Base-by-base conservation (phyloP, 176 grass and related monocot genomes). In the Oryza meridionalis region DNA sequence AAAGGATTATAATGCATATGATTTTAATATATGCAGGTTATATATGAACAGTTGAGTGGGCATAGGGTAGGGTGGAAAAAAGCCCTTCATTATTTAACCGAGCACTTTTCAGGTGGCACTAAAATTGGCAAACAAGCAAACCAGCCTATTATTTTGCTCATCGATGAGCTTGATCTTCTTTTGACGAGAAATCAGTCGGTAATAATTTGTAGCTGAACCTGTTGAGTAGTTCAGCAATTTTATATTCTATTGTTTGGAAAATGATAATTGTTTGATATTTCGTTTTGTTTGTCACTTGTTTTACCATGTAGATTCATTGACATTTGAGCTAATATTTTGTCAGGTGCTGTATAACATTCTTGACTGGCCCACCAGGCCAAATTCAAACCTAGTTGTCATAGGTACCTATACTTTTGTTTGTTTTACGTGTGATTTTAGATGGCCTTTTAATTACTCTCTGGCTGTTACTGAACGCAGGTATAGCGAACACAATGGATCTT, bases 141-240 rank as follows among this genome's bases (percentile, higher is more conserved):
- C 59, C 84, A 88, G 69, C 89, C 96, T 84, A 93, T 92, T 90
- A 49, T 98, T 87, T 89, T 98, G 79, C 95, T 98, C 69, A 98
- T 98, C n/a, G 95, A 98, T 42, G 95, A 98, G 59, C 95, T 98
- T 74, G 95, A 98, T 88, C 92, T 98, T 82, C 96, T 98, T 90
- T 88, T 98, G 85, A 98, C 96, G 65, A 87, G 96, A 89, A 98
- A 98, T 68, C 96, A 98, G 74, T 98, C 96, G 70, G 96, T 98
- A 95, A 91, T 70, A 82, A 83, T 71, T 79, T 81, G 6, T 66
- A 65, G 7, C 62, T 24, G 29, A 49, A 76, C 13, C 24, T 91
- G 68, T 81, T 62, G 40, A 62, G 22, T 75, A 38, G 19, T 10
- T 67, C 55, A 21, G 53, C 73, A 63, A 3, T 2, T 70, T 58